A percentile compares a stretch with the other conserved stretches of the same genome.
Conservation (phyloP, 2,329 filamentous ascomycete species). For the Colletotrichum sp. region DNA sequence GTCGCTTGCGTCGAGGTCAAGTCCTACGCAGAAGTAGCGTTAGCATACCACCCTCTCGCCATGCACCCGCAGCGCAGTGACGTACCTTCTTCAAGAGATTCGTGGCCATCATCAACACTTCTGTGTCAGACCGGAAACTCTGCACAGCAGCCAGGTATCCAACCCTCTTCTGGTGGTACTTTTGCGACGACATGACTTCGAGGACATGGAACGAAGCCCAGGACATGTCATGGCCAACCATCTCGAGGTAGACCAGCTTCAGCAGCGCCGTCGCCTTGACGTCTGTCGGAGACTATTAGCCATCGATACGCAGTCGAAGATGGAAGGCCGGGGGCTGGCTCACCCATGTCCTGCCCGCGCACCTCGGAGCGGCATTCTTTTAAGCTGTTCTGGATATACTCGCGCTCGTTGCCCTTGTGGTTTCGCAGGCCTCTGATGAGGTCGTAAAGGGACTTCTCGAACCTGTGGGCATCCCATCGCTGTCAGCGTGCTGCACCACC, state of each 20-base stretch:
- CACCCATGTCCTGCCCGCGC: slow-evolving; percentile 90
- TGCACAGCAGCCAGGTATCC: slow-evolving; percentile 95
- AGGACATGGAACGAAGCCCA: slow-evolving; percentile 99
- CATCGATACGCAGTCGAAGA: neutral
- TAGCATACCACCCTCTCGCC: neutral
- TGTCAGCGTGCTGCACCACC: slow-evolving; percentile 21
- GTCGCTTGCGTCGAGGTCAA: slow-evolving; percentile 74
- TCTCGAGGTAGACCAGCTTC: slow-evolving; percentile 97
- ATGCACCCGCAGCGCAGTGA: neutral
- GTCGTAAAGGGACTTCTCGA: slow-evolving; percentile 98
- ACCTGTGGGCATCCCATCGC: slow-evolving; percentile 63
- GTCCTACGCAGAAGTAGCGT: slow-evolving; percentile 56
- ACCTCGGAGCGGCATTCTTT: slow-evolving; percentile 97
- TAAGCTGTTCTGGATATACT: slow-evolving; percentile 91
- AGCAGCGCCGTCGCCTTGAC: slow-evolving; percentile 94
- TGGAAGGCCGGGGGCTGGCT: slow-evolving; percentile 32
- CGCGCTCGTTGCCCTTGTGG: slow-evolving; percentile 93
- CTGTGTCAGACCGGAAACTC: slow-evolving; percentile 93
- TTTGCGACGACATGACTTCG: slow-evolving; percentile 97
- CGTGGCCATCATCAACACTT: slow-evolving; percentile 96
- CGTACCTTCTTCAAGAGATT: slow-evolving; percentile 91
- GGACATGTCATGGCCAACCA: slow-evolving; percentile 99
- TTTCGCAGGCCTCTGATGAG: slow-evolving; percentile 95
- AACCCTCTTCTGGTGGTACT: slow-evolving; percentile 93
- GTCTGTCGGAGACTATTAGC: slow-evolving; percentile 56